phyloP scores from a whole-genome alignment of 179 eudicot species.

The Heliamphora pulchella region DNA sequence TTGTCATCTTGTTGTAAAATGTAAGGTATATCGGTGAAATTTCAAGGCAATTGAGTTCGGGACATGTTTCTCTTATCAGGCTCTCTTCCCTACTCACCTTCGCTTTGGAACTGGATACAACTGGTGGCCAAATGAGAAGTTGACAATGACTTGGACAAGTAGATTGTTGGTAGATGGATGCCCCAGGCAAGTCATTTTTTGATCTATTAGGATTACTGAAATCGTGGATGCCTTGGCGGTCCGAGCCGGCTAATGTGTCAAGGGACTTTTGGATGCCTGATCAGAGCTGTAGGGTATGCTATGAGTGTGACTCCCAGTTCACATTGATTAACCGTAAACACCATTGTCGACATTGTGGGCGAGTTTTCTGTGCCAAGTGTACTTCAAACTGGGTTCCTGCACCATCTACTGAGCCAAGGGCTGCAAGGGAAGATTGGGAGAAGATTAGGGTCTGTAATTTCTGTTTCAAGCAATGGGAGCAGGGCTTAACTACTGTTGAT shows the following conservation, averaged over 20 bases:
- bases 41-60: slow-evolving; percentile 10
- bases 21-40: not conserved
- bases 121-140: slow-evolving; percentile 42
- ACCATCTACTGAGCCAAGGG: slow-evolving; percentile 30
- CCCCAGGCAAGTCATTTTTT: slow-evolving; percentile 35
- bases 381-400: slow-evolving; percentile 73
- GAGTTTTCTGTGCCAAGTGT: slow-evolving; percentile 86
- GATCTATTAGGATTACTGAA: slow-evolving; percentile 50
- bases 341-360: slow-evolving; percentile 91
- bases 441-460: slow-evolving; percentile 82
- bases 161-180: slow-evolving; percentile 60
- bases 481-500: slow-evolving; percentile 36
- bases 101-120: slow-evolving; percentile 14
- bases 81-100: not conserved
- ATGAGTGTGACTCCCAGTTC: slow-evolving; percentile 85
- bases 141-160: slow-evolving; percentile 69
- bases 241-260: slow-evolving; percentile 66
- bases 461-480: slow-evolving; percentile 86
- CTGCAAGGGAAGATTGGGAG: slow-evolving; percentile 49
- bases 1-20: not conserved
- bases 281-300: slow-evolving; percentile 87
- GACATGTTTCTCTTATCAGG: not conserved
- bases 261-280: slow-evolving; percentile 99
- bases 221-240: slow-evolving; percentile 70
- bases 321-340: slow-evolving; percentile 85